Evolutionary conservation across 768 basidiomycete genomes (phyloP), one percentile per base, ranked within the genome.

Genomic region (Tylopilus vinaceipallidus): DNA sequence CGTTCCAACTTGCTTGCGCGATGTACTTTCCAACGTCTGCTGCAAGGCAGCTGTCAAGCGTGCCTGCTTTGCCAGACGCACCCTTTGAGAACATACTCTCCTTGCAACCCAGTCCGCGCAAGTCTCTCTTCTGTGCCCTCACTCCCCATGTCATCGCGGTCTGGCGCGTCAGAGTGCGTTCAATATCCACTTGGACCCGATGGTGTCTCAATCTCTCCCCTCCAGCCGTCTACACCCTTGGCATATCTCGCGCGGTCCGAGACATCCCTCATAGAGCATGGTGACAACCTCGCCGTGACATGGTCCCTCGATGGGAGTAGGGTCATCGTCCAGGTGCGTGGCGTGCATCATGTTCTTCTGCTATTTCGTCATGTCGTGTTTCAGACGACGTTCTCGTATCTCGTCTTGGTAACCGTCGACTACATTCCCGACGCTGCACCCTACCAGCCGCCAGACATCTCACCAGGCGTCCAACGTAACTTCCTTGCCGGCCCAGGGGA

Each of bases 21-120:
- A 92, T 92, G 90, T 93, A 91, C 71, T 92, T 92, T 69, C 90
- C 88, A 50, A 91, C 87, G 22, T 82, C 86, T 30, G 82, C 87
- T 36, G 87, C 90, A 24, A 74, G 80, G 60, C 87, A 83, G 62
- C 76, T 92, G 35, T 83, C 84, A 16, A 81, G 82, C 16, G 75
- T 77, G 19, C 88, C 89, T 30, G 75, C 81, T n/a, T 71, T 89
- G 29, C 83, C 86, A 24, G 80, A 85, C 53, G 67, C 78, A 39
- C 74, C 78, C 13, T 68, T 76, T 44, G 84, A 88, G 60, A 70
- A 73, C 24, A 74, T 86, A 39, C 66, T 92, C 37, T 72, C 71
- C 14, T 63, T 90, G 46, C 70, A 74, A 22, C 74, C 86, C 6
- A 90, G 84, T 60, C 84, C 86, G 19, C 77, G 83, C 56, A 91